These are phyloP conservation scores for Castanopsis chinensis DNA, from an alignment of 306 rosid species.

Conservation along the genomic window DNA sequence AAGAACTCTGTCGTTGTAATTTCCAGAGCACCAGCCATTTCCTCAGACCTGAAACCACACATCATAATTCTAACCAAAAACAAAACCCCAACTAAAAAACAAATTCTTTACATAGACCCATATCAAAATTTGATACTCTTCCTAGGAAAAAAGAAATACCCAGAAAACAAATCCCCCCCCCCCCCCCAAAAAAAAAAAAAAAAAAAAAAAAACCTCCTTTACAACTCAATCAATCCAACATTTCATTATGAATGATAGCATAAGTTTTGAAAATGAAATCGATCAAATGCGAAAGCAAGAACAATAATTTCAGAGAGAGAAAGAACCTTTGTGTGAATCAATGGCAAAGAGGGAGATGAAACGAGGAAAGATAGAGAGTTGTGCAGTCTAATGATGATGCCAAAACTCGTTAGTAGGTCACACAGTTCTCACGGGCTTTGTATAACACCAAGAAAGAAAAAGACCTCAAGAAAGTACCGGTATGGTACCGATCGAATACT, in stretches of 20 bases:
- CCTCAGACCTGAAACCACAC: constrained; percentile 1
- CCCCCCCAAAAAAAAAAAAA: too few species aligned
- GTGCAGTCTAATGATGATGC: too few species aligned
- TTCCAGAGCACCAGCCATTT: constrained; percentile 50
- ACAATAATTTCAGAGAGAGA: background rate
- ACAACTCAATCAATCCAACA: background rate
- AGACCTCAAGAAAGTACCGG: too few species aligned
- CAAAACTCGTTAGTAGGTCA: too few species aligned
- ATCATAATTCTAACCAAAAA: too few species aligned
- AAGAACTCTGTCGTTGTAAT: constrained; percentile 52
- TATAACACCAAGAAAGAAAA: too few species aligned
- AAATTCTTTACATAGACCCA: background rate
- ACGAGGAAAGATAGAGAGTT: too few species aligned
- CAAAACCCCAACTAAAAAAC: background rate
- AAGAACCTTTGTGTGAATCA: background rate
- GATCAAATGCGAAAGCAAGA: background rate
- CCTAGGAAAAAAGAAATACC: background rate
- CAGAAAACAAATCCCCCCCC: background rate
- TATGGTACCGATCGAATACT: too few species aligned
- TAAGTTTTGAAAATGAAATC: background rate
- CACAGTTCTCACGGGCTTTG: too few species aligned
- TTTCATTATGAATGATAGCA: background rate
- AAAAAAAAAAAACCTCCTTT: background rate
- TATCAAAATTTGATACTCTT: background rate
- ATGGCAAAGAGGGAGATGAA: background rate